Evolutionary conservation across 305 asterid genomes (phyloP).

Genomic region (Fraxinus sp.): DNA sequence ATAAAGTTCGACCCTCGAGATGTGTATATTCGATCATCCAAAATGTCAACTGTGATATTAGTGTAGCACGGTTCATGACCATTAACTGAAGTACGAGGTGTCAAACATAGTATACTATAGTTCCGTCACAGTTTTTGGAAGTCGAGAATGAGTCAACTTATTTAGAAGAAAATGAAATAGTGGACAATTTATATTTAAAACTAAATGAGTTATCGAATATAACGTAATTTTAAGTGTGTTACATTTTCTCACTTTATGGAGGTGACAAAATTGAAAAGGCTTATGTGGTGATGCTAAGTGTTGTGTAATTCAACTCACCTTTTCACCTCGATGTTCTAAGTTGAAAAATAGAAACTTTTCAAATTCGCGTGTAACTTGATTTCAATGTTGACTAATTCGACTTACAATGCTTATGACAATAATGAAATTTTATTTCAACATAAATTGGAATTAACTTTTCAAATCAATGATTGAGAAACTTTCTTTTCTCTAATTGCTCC

Average conservation of each 20-base stretch:
- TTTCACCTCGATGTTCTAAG: background rate
- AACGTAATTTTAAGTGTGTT: no score
- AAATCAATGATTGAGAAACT: background rate
- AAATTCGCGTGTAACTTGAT: background rate
- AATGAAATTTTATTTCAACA: background rate
- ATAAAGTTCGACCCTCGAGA: no score
- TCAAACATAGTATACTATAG: background rate
- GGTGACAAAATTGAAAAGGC: background rate
- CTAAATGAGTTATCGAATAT: background rate
- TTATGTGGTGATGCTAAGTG: no score
- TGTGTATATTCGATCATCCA: no score
- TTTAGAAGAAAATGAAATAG: no score
- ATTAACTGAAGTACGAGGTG: background rate
- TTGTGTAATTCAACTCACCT: background rate
- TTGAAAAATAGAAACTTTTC: background rate
- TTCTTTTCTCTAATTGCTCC: background rate
- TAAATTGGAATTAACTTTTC: no score
- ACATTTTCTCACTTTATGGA: background rate
- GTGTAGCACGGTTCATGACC: no score
- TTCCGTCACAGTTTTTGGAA: background rate
- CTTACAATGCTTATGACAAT: background rate
- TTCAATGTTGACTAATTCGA: background rate
- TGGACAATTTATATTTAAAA: no score
- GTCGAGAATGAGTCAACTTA: background rate
- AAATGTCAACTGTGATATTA: no score